Conservation (phyloP, 1,284 basidiomycete species). For the Microstroma glucosiphilum region DNA sequence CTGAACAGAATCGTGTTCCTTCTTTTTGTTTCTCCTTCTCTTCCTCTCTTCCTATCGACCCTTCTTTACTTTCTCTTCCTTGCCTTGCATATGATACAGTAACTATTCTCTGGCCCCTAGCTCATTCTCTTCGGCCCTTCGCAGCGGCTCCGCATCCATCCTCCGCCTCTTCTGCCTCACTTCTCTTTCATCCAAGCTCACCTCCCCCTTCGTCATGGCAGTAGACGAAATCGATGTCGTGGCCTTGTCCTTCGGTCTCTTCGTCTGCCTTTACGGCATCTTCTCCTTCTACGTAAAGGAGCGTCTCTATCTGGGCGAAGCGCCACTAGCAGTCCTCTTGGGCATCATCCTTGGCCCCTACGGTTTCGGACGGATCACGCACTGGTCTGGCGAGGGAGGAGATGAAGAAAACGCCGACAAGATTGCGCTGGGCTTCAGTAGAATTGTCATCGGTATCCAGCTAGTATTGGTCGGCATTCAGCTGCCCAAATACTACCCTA, state of each 20-base stretch:
- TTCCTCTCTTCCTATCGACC: no score
- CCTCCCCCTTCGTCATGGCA: not conserved
- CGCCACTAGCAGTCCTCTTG: constrained; percentile 34
- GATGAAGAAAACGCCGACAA: constrained; percentile 18
- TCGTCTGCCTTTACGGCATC: constrained; percentile 29
- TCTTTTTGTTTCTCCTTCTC: no score
- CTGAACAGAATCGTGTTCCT: no score
- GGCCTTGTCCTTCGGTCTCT: constrained; percentile 26
- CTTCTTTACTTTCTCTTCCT: no score
- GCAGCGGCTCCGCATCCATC: no score
- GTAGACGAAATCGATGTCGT: constrained; percentile 22
- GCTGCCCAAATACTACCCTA: constrained; percentile 36
- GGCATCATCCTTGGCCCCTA: constrained; percentile 35
- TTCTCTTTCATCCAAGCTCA: no score
- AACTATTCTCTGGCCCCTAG: no score
- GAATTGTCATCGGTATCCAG: constrained; percentile 37
- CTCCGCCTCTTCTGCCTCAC: no score
- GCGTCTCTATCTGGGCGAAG: constrained; percentile 34
- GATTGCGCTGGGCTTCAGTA: constrained; percentile 26
- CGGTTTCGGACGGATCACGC: constrained; percentile 26
- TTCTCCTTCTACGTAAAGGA: constrained; percentile 41
- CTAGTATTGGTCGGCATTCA: constrained; percentile 37
- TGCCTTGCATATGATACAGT: no score
- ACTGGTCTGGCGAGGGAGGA: constrained; percentile 22
- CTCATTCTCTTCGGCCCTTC: no score